A percentile compares a stretch with the other conserved stretches of the same genome.
phyloP scores from a whole-genome alignment of 805 yeast species.

The Helenozyma baotianmanensis region DNA sequence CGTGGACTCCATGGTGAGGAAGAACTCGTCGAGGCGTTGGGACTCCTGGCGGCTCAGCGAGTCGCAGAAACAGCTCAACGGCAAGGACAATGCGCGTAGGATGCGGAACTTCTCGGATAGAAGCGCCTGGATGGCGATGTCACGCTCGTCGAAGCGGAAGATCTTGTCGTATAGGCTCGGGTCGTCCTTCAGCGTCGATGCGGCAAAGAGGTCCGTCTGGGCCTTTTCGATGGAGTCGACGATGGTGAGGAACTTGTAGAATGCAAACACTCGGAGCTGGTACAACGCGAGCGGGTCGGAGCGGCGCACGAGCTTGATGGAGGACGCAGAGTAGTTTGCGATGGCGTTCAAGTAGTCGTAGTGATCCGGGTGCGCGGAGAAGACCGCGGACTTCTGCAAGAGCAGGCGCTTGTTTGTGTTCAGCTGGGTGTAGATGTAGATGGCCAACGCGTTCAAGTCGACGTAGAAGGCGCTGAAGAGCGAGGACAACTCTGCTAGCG shows the following conservation, averaged over 20 bases:
- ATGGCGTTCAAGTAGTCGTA: constrained; percentile 41
- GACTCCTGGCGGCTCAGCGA: constrained; percentile 9
- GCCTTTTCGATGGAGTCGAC: constrained; percentile 31
- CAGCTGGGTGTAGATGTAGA: constrained; percentile 33
- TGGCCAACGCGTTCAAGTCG: constrained; percentile 33
- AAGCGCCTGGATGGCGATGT: constrained; percentile 32
- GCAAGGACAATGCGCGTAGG: constrained; percentile 23
- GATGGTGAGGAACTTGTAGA: constrained; percentile 35
- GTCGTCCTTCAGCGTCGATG: constrained; percentile 24
- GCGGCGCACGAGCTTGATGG: constrained; percentile 33
- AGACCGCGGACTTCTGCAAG: constrained; percentile 24
- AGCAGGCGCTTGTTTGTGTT: constrained; percentile 37
- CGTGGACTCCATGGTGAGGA: constrained; percentile 6
- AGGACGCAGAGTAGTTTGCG: constrained; percentile 33
- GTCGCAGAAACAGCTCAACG: constrained; percentile 29
- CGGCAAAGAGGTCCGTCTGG: constrained; percentile 25
- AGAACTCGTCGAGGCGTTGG: constrained; percentile 8
- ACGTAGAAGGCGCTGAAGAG: constrained; percentile 33
- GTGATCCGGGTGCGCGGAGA: constrained; percentile 24
- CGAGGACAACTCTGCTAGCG: constrained; percentile 29
- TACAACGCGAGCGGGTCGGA: constrained; percentile 32
- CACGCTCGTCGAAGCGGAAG: constrained; percentile 35
- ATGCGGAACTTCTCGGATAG: constrained; percentile 29
- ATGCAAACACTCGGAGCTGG: constrained; percentile 39
- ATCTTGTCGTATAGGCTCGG: constrained; percentile 34